phyloP scores from a whole-genome alignment of 148 eudicot genomes.

The Camellia sinensis region DNA sequence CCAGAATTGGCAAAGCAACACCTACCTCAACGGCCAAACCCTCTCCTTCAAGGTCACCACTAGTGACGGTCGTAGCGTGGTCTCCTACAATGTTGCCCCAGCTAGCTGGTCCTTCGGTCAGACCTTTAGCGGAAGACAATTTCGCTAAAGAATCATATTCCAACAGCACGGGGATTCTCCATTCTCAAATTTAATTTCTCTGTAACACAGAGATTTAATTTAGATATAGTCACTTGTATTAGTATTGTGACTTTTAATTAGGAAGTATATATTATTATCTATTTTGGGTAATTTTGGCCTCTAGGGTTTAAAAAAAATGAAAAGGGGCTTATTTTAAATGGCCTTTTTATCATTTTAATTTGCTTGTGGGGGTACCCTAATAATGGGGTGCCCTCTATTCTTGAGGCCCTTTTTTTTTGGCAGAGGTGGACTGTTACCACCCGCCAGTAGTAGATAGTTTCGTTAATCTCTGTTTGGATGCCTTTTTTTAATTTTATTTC shows the following conservation, averaged over 20 bases:
- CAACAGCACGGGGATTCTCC: background rate
- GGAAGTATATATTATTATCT: background rate
- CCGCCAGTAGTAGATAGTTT: constrained; percentile 20
- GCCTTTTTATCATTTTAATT: constrained; percentile 10
- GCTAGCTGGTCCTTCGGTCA: constrained; percentile 62
- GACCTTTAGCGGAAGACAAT: constrained; percentile 49
- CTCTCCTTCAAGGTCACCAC: constrained; percentile 72
- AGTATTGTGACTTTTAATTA: constrained; percentile 20
- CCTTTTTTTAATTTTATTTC: background rate
- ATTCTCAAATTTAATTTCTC: too few relatives aligned
- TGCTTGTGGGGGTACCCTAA: constrained; percentile 10
- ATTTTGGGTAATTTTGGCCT: background rate
- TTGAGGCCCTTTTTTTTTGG: constrained; percentile 9
- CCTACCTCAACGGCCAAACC: constrained; percentile 57
- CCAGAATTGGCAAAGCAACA: constrained; percentile 80
- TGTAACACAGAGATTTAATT: too few relatives aligned
- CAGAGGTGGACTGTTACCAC: constrained; percentile 31
- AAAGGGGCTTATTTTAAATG: constrained; percentile 24
- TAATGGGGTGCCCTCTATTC: background rate
- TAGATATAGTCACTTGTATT: constrained; percentile 21
- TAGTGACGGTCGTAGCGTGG: constrained; percentile 49
- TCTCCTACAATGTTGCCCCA: constrained; percentile 58
- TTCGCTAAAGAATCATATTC: constrained; percentile 22
- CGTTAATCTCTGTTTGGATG: background rate
- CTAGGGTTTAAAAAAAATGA: background rate